Base-by-base conservation (phyloP, 176 grass and related monocot species). In the Phoenix dactylifera region DNA sequence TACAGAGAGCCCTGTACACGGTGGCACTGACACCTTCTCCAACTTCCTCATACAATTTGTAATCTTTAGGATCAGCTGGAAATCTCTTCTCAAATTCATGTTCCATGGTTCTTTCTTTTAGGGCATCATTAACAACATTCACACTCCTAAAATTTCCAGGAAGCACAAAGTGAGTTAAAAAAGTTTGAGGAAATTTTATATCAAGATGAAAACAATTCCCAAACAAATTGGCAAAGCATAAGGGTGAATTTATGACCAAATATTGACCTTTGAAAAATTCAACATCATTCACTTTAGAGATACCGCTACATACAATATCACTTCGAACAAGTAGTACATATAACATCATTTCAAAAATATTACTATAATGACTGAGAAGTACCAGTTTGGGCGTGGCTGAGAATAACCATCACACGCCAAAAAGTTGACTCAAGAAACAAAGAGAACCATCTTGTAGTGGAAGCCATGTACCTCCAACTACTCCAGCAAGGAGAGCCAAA, bases 11-110 rank as follows among this genome's bases (percentile, higher is more conserved):
- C 64, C 85, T 80, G 70, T 76, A 88, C 50, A 92, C 93, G 59
- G 84, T 88, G 26, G 92, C 92, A 85, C 92, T 97, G 68, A 91
- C 92, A 62, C 92, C 92, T 70, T 88, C 92, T 74, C 92, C 92
- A 72, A 98, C 66, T 84, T 98, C 93, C 59, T 98, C 93, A 67
- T 70, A 86, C 57, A 98, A 77, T 32, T 98, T 88, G 55, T 97
- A 97, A 70, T 91, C 84, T 66, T 98, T 73, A 60, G 84, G 63
- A 64, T 88, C 72, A 28, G 66, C 64, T 53, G 93, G 81, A 75
- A 86, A 88, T 68, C 76, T 77, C 60, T 78, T 83, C 57, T 76
- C 73, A 15, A 30, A 58, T 75, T 62, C 73, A 72, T 67, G 60
- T 57, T 70, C 70, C 75, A 72, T 63, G 49, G 7, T 44, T 67